Percentiles rank a stretch among this genome's conserved stretches.
phyloP scores from a whole-genome alignment of 257 asterid genomes.

The Ocimum tenuiflorum region DNA sequence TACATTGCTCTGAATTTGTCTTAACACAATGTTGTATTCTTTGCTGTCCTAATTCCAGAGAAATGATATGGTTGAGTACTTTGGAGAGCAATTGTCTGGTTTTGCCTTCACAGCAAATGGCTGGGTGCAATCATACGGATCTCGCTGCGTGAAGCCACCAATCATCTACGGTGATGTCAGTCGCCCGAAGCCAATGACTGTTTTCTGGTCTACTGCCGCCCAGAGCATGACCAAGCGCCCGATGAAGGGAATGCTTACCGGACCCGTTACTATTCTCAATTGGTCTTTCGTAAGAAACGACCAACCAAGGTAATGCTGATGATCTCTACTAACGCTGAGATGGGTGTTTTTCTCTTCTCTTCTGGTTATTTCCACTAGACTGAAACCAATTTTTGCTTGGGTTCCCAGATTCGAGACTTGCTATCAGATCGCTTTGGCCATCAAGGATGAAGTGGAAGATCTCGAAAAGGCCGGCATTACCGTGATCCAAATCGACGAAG shows the following conservation, averaged over 20 bases:
- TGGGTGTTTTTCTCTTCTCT: background rate
- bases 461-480: conserved; percentile 7
- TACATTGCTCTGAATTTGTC: background rate
- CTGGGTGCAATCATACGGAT: conserved; percentile 14
- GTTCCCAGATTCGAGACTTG: conserved; percentile 58
- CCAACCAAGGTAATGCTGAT: background rate
- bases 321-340: too few species aligned
- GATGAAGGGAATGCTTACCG: conserved; percentile 14
- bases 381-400: background rate
- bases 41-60: conserved; percentile 24
- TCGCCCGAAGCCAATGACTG: conserved; percentile 15
- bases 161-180: conserved; percentile 11
- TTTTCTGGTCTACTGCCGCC: conserved; percentile 12
- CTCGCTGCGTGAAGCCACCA: conserved; percentile 16
- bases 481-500: conserved; percentile 11
- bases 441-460: conserved; percentile 9
- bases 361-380: background rate
- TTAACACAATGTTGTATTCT: background rate
- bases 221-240: conserved; percentile 13
- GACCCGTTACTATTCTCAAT: conserved; percentile 10
- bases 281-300: conserved; percentile 13
- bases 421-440: conserved; percentile 11
- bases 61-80: conserved; percentile 16
- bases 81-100: conserved; percentile 13
- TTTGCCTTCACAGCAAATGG: conserved; percentile 13